Percentiles rank a stretch among this genome's conserved stretches.
These are phyloP conservation scores for Flaveria brownii DNA, from an alignment of 129 eudicot species.

Conservation along the genomic window DNA sequence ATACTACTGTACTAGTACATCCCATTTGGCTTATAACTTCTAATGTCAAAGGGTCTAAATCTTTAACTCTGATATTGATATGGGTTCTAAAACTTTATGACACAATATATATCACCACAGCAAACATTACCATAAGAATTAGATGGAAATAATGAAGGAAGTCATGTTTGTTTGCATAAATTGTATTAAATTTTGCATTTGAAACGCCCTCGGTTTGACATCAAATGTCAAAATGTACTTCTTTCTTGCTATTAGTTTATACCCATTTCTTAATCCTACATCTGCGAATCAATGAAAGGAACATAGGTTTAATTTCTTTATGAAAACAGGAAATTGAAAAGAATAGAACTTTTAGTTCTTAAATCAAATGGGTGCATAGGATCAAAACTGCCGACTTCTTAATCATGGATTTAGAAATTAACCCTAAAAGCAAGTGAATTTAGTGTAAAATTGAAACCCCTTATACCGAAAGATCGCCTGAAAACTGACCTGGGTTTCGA, in stretches of 20 bases:
- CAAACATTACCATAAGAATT: not conserved
- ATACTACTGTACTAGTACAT: not conserved
- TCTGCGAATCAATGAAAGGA: not conserved
- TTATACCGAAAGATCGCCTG: slow-evolving; percentile 1
- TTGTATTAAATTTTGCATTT: not conserved
- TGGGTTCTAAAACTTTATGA: not conserved
- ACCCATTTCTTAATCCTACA: slow-evolving; percentile 1
- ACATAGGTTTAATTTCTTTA: not conserved
- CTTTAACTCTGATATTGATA: not conserved
- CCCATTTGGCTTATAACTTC: not conserved
- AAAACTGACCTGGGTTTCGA: slow-evolving; percentile 24
- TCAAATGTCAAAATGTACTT: too few species aligned
- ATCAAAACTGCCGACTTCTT: not conserved
- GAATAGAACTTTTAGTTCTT: not conserved
- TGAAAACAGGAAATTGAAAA: not conserved
- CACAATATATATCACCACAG: not conserved
- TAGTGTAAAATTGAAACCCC: not conserved
- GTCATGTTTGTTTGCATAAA: not conserved
- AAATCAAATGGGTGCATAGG: not conserved
- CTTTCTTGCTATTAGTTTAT: not conserved
- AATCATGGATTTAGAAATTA: slow-evolving; percentile 1
- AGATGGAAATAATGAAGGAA: not conserved
- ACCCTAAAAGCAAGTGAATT: slow-evolving; percentile 23
- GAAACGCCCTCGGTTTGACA: too few species aligned
- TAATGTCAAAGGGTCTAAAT: not conserved